phyloP scores from a whole-genome alignment of 768 basidiomycete genomes.

The Panellus pusillus region DNA sequence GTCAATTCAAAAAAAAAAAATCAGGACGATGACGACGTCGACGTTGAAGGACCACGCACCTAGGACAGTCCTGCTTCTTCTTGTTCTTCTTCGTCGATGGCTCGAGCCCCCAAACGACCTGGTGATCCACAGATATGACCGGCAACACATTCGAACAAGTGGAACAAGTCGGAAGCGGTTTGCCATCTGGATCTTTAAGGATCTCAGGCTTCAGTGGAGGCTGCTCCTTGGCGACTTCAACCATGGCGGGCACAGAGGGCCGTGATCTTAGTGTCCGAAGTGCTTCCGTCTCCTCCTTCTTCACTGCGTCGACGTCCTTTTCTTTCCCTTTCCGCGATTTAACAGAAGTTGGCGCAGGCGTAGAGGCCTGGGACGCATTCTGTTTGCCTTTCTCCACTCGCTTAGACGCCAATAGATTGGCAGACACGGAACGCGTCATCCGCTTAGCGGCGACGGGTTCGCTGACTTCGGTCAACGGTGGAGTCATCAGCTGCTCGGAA shows the following conservation, averaged over 20 bases:
- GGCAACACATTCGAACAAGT: conserved; percentile 74
- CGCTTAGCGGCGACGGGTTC: conserved; percentile 36
- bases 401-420: conserved; percentile 13
- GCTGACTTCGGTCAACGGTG: conserved; percentile 40
- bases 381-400: conserved; percentile 31
- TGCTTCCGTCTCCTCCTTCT: conserved; percentile 53
- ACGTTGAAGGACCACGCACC: conserved; percentile 43
- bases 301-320: conserved; percentile 38
- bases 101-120: conserved; percentile 73
- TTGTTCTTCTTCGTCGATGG: conserved; percentile 57
- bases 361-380: conserved; percentile 30
- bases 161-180: conserved; percentile 65
- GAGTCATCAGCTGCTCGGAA: conserved; percentile 44
- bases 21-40: neutral
- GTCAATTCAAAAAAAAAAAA: conserved; percentile 8
- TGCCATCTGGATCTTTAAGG: conserved; percentile 63
- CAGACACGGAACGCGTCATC: conserved; percentile 26
- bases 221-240: conserved; percentile 39
- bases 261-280: conserved; percentile 49
- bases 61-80: conserved; percentile 68
- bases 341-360: conserved; percentile 28
- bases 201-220: conserved; percentile 36
- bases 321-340: conserved; percentile 25
- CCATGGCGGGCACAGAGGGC: conserved; percentile 36
- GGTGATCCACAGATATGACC: conserved; percentile 71